Percentiles rank a stretch among this genome's conserved stretches.
phyloP scores from a whole-genome alignment of 345 rosid genomes.

The Populus nigra region DNA sequence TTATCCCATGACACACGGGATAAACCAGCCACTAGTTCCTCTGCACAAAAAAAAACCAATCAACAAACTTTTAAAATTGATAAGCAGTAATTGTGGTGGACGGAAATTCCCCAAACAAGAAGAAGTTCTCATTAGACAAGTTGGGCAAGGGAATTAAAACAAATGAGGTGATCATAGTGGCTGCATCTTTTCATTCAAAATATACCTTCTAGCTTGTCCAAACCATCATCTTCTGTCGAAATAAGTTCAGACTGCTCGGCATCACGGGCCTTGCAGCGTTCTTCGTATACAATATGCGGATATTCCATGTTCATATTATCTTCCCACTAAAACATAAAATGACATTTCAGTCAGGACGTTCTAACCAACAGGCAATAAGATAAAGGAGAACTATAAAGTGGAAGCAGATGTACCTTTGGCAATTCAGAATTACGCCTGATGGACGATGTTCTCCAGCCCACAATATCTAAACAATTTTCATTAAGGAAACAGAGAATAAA shows the following conservation, averaged over 20 bases:
- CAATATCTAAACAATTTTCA: conserved; percentile 55
- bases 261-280: conserved; percentile 73
- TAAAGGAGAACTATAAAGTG: neutral
- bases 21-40: conserved; percentile 70
- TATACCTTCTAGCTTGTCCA: conserved; percentile 79
- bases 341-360: conserved; percentile 4
- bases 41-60: conserved; percentile 42
- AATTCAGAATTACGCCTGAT: conserved; percentile 75
- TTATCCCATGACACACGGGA: conserved; percentile 94
- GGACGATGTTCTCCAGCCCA: conserved; percentile 98
- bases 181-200: conserved; percentile 3
- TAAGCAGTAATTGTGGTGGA: neutral
- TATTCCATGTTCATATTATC: conserved; percentile 64
- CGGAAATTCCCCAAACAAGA: neutral
- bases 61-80: neutral
- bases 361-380: conserved; percentile 3
- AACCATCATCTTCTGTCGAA: conserved; percentile 39
- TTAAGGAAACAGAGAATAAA: conserved; percentile 40
- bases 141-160: neutral
- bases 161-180: neutral
- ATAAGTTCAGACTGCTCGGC: conserved; percentile 35
- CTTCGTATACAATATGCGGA: conserved; percentile 88
- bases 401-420: conserved; percentile 57
- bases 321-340: conserved; percentile 55
- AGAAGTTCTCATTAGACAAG: neutral